Conservation (phyloP, 2,329 filamentous ascomycete species). For the Corinectria fuckeliana region DNA sequence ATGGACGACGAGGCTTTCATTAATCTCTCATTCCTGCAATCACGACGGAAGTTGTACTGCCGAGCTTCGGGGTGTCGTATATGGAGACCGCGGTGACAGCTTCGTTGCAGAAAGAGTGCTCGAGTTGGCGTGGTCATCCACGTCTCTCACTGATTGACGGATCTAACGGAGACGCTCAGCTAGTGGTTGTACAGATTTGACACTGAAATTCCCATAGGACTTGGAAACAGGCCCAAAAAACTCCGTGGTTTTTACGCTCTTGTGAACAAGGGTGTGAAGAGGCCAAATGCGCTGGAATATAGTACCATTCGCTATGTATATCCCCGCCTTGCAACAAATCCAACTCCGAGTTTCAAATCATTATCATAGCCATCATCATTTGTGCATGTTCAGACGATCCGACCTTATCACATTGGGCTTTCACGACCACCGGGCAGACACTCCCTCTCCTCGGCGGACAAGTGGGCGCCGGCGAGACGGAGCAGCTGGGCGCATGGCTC, state of each 20-base stretch:
- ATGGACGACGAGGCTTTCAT: conserved; percentile 8
- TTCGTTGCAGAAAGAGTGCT: background rate
- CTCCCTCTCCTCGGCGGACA: conserved; percentile 53
- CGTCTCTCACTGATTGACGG: background rate
- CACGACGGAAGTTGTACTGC: conserved; percentile 1
- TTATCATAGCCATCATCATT: background rate
- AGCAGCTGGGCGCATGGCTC: conserved; percentile 60
- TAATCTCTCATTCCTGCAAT: conserved; percentile 10
- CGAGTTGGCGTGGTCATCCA: background rate
- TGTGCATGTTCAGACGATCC: background rate
- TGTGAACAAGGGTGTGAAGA: background rate
- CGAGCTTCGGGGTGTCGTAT: background rate
- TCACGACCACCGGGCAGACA: conserved; percentile 30
- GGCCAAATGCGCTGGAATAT: background rate
- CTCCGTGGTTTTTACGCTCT: background rate
- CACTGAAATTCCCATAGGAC: background rate
- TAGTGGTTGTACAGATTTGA: background rate
- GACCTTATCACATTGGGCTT: conserved; percentile 5
- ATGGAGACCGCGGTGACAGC: background rate
- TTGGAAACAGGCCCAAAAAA: background rate
- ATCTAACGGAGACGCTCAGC: background rate
- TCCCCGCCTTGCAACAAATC: background rate
- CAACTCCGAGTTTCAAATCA: background rate
- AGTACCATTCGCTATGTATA: background rate
- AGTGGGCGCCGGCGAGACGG: conserved; percentile 63